These are phyloP conservation scores for Davidsoniella virescens DNA, from an alignment of 2,329 filamentous ascomycete species.

Conservation along the genomic window DNA sequence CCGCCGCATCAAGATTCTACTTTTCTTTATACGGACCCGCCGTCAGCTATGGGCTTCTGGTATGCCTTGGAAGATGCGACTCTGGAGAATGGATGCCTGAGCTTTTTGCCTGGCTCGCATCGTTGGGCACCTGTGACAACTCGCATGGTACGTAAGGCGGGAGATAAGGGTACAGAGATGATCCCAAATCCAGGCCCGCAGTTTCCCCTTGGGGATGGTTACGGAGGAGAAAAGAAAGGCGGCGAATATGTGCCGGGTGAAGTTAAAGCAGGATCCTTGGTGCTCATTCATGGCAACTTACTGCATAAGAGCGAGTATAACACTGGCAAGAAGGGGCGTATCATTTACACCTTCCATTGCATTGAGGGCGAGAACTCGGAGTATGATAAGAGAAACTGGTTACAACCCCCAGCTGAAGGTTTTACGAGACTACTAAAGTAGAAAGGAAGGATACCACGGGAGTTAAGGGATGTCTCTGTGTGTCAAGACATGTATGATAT, in stretches of 20 bases:
- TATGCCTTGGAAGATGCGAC: conserved; percentile 91
- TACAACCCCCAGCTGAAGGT: conserved; percentile 66
- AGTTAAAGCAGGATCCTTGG: conserved; percentile 78
- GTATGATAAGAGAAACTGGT: conserved; percentile 84
- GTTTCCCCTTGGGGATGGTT: conserved; percentile 42
- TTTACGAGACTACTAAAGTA: conserved; percentile 52
- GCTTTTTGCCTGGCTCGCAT: conserved; percentile 73
- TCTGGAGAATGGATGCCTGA: conserved; percentile 70
- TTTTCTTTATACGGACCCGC: conserved; percentile 80
- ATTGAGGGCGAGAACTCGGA: conserved; percentile 61
- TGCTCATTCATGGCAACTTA: conserved; percentile 89
- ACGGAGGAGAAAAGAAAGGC: conserved; percentile 23
- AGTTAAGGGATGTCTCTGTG: neutral
- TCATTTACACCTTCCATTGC: conserved; percentile 95
- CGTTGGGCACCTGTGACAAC: conserved; percentile 51
- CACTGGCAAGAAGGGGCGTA: conserved; percentile 65
- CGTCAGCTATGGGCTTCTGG: conserved; percentile 89
- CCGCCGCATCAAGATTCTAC: conserved; percentile 84
- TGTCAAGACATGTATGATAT: no score
- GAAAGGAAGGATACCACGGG: neutral
- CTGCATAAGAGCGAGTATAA: conserved; percentile 96
- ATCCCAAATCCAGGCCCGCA: conserved; percentile 47
- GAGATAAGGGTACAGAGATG: conserved; percentile 47
- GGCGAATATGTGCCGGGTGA: conserved; percentile 60
- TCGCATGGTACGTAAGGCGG: conserved; percentile 54